Conservation (phyloP, 2,329 filamentous ascomycete species). For the Ascochyta rabiei region DNA sequence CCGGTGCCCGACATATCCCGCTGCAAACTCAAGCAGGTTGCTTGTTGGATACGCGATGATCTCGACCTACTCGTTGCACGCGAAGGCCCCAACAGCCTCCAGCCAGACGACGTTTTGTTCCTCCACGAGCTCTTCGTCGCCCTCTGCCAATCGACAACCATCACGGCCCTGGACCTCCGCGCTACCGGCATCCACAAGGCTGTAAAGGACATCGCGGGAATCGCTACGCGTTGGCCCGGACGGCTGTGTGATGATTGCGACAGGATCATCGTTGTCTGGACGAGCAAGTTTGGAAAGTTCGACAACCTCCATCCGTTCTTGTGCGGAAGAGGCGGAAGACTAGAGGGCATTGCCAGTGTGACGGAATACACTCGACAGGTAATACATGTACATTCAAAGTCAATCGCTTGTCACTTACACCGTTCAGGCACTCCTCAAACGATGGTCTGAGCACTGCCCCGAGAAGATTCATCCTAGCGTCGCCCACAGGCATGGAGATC, state of each 20-base stretch:
- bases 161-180: constrained; percentile 46
- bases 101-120: constrained; percentile 52
- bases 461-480: constrained; percentile 35
- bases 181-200: constrained; percentile 56
- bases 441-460: constrained; percentile 42
- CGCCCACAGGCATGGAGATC: constrained; percentile 46
- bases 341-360: constrained; percentile 50
- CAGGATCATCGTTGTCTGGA: constrained; percentile 49
- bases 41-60: constrained; percentile 56
- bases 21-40: constrained; percentile 41
- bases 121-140: constrained; percentile 52
- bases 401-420: not conserved
- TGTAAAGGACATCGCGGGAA: constrained; percentile 50
- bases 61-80: constrained; percentile 55
- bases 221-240: constrained; percentile 55
- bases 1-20: not conserved
- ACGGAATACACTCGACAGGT: constrained; percentile 49
- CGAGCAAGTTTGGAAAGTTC: constrained; percentile 46
- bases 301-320: constrained; percentile 48
- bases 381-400: constrained; percentile 8
- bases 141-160: constrained; percentile 24
- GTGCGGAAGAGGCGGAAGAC: constrained; percentile 51
- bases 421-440: constrained; percentile 39
- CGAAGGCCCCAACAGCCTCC: constrained; percentile 52
- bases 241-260: constrained; percentile 54